Evolutionary conservation across 495 filamentous ascomycete species (phyloP).

Genomic region (Penicillium bialowiezense): DNA sequence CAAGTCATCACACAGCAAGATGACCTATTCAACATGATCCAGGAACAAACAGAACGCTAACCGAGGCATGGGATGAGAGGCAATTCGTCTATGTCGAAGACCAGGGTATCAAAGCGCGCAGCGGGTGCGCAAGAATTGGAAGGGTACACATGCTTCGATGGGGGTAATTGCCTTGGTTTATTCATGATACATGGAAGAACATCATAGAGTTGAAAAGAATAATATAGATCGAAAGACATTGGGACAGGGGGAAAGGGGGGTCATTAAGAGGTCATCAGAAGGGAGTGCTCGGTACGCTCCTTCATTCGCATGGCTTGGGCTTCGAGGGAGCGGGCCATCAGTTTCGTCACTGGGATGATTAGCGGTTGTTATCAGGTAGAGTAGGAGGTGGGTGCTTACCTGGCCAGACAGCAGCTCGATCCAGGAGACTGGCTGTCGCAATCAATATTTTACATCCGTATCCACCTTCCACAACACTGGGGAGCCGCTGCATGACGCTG

Average conservation of each 20-base stretch:
- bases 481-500: constrained; percentile 50
- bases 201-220: constrained; percentile 1
- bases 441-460: constrained; percentile 84
- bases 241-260: constrained; percentile 2
- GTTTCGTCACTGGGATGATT: constrained; percentile 62
- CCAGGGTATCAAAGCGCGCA: constrained; percentile 8
- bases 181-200: constrained; percentile 17
- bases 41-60: constrained; percentile 5
- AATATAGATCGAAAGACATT: constrained; percentile 3
- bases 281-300: constrained; percentile 63
- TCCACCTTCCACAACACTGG: constrained; percentile 62
- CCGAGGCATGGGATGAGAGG: constrained; percentile 9
- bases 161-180: constrained; percentile 3
- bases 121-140: constrained; percentile 3
- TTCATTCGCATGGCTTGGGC: constrained; percentile 81
- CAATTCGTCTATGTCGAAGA: constrained; percentile 24
- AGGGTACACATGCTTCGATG: constrained; percentile 4
- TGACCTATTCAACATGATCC: too few relatives aligned
- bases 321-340: constrained; percentile 86
- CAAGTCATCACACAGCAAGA: constrained; percentile 3
- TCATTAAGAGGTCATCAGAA: constrained; percentile 43
- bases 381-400: constrained; percentile 50
- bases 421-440: constrained; percentile 85
- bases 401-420: constrained; percentile 89
- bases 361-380: neutral